These are phyloP conservation scores for Xanthoparmelia taractica DNA, from an alignment of 495 filamentous ascomycete genomes.

Conservation along the genomic window DNA sequence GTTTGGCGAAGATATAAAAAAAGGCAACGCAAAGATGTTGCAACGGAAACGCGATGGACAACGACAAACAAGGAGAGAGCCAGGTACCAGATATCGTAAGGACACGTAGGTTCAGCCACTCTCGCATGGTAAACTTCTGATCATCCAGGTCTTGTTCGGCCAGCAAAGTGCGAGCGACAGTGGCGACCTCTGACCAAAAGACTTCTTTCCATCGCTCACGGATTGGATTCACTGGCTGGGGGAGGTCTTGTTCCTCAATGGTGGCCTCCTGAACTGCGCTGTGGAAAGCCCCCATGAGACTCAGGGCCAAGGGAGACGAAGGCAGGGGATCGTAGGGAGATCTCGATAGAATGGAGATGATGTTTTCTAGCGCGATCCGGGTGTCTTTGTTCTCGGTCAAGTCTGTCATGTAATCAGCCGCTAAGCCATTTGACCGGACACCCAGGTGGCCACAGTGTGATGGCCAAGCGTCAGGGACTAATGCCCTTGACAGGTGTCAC, in stretches of 20 bases:
- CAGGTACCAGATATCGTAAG: slow-evolving; percentile 20
- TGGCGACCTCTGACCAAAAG: slow-evolving; percentile 18
- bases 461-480: not conserved
- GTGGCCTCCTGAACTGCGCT: not conserved
- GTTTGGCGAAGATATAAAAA: not conserved
- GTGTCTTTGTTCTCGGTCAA: slow-evolving; percentile 16
- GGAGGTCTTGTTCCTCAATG: not conserved
- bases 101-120: slow-evolving; percentile 18
- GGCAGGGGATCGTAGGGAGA: slow-evolving; percentile 12
- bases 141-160: slow-evolving; percentile 15
- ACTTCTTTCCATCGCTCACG: slow-evolving; percentile 17
- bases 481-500: not conserved
- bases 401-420: slow-evolving; percentile 9
- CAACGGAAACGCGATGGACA: not conserved
- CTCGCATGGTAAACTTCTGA: slow-evolving; percentile 13
- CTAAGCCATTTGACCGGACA: not conserved
- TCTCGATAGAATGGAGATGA: slow-evolving; percentile 9
- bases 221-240: not conserved
- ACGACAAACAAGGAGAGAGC: not conserved
- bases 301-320: not conserved
- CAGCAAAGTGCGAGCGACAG: slow-evolving; percentile 19
- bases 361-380: slow-evolving; percentile 5
- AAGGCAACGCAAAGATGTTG: not conserved
- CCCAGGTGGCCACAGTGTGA: not conserved
- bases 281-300: slow-evolving; percentile 3